A percentile compares a stretch with the other conserved stretches of the same genome.
phyloP scores from a whole-genome alignment of 306 rosid genomes.

The Clitoria ternatea region DNA sequence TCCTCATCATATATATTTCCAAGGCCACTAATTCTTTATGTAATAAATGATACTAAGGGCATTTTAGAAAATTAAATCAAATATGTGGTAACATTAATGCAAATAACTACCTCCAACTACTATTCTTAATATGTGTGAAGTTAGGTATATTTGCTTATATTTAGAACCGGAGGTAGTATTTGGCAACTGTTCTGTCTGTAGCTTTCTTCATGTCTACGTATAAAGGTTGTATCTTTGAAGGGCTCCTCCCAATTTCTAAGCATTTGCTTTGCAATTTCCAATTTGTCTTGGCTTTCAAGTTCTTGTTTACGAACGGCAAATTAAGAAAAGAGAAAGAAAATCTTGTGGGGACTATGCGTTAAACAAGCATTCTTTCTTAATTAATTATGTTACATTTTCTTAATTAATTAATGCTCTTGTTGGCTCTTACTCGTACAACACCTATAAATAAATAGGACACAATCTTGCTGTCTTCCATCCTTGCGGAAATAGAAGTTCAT shows the following conservation, averaged over 20 bases:
- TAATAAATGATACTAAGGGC: too few relatives aligned
- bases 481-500: conserved; percentile 6
- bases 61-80: too few relatives aligned
- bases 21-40: too few relatives aligned
- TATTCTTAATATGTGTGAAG: too few relatives aligned
- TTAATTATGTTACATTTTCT: conserved; percentile 10
- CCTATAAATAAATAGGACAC: conserved; percentile 6
- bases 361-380: conserved; percentile 22
- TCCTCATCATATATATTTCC: too few relatives aligned
- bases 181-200: not conserved
- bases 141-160: too few relatives aligned
- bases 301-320: conserved; percentile 27
- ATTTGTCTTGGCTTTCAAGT: not conserved
- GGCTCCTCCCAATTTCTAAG: conserved; percentile 26
- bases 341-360: conserved; percentile 27
- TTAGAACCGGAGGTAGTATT: too few relatives aligned
- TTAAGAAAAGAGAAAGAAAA: conserved; percentile 16
- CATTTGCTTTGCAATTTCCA: conserved; percentile 36
- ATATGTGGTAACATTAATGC: too few relatives aligned
- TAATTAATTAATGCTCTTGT: not conserved
- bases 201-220: not conserved
- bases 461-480: conserved; percentile 12
- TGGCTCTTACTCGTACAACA: not conserved
- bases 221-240: not conserved
- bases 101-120: too few relatives aligned